Base-by-base conservation (phyloP, 768 basidiomycete species). In the Termitomyces sp. region DNA sequence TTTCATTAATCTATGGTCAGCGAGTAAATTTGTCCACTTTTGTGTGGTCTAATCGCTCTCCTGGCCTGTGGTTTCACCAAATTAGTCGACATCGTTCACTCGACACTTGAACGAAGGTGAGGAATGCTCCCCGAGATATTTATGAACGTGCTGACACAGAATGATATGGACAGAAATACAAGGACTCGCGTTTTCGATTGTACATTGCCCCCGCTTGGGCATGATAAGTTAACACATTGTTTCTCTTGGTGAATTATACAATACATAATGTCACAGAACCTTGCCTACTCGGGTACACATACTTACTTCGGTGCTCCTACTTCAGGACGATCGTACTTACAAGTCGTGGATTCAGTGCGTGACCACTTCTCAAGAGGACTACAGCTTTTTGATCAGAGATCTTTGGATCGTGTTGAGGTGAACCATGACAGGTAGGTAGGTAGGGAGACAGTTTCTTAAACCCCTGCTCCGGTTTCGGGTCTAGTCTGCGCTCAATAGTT, bases 121-220 rank as follows among this genome's bases (percentile, higher is more conserved):
- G 24, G 11, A 22, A 51, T 32, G 14, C 30, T 30, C 3, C n/a
- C 14, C 24, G 37, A 42, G 14, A 47, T 34, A 30, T 53, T 38
- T 38, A 15, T 38, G 51, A 30, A 48, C 52, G 47, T 49, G 49
- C 49, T 40, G 52, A 37, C 26, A 32, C 38, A 46, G 55, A 44
- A 22, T 54, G 41, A 40, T 38, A 52, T 21, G 45, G 28, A 28
- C n/a, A 34, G 9, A 46, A 44, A 46, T 53, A 26, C 10, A 44
- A 37, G 11, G 2, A 28, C 17, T 7, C 22, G 28, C 10, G 12
- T n/a, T 26, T 14, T 10, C 9, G 17, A 30, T 32, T 19, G 34
- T 14, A 35, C 24, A 40, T 35, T 37, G 44, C 17, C 15, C 10
- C 9, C 2, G 1, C 24, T 44, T 11, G 41, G 11, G 28, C 30